Conservation (phyloP, 139 green algal genomes). For the Coccomyxa sp. region DNA sequence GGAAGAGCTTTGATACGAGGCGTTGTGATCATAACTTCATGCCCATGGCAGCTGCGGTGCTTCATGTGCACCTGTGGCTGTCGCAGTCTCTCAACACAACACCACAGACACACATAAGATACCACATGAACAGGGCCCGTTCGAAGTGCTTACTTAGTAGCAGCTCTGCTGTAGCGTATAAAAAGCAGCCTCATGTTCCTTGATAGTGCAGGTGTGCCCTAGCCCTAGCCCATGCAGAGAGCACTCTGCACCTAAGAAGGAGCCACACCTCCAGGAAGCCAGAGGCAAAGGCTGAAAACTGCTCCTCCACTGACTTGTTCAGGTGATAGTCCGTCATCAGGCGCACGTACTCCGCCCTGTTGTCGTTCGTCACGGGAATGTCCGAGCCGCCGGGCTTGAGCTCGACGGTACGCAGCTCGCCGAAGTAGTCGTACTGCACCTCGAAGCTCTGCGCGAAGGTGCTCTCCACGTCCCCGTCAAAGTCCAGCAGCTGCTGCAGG, state of each 20-base stretch:
- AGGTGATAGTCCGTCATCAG: slow-evolving; percentile 66
- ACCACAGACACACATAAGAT: too few species aligned
- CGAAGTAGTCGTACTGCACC: slow-evolving; percentile 59
- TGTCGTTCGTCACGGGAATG: slow-evolving; percentile 67
- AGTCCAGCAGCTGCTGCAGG: slow-evolving; percentile 68
- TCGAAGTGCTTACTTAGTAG: too few species aligned
- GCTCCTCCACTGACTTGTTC: slow-evolving; percentile 40
- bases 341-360: slow-evolving; percentile 69
- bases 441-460: slow-evolving; percentile 38
- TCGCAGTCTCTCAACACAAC: too few species aligned
- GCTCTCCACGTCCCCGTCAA: slow-evolving; percentile 58
- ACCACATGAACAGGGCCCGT: too few species aligned
- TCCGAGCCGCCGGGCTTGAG: slow-evolving; percentile 51
- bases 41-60: too few species aligned
- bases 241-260: not conserved
- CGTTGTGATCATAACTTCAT: too few species aligned
- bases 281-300: slow-evolving; percentile 69
- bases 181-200: too few species aligned
- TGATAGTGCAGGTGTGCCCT: too few species aligned
- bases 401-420: slow-evolving; percentile 35
- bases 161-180: too few species aligned
- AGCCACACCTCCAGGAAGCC: slow-evolving; percentile 47
- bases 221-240: too few species aligned
- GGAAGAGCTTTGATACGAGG: too few species aligned
- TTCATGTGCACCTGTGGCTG: too few species aligned